These are phyloP conservation scores for Ganoderma leucocontextum DNA, from an alignment of 1,284 basidiomycete species.

Conservation along the genomic window DNA sequence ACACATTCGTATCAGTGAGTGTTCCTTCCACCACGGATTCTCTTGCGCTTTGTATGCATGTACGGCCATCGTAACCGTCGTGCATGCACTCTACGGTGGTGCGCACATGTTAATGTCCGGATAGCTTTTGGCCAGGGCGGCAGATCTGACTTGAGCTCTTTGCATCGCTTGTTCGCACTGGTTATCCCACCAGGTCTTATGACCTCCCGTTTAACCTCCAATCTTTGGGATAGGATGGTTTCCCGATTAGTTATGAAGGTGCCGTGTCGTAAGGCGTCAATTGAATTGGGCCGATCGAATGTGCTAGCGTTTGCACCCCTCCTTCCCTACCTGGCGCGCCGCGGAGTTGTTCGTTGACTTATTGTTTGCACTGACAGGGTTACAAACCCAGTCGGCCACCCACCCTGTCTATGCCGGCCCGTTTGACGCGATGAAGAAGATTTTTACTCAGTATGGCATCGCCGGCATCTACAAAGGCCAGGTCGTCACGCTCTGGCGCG, in stretches of 20 bases:
- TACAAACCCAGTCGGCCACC: conserved; percentile 87
- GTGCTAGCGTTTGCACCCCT: not conserved
- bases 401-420: conserved; percentile 85
- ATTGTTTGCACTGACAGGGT: conserved; percentile 53
- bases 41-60: not conserved
- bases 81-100: not conserved
- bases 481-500: conserved; percentile 88
- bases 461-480: conserved; percentile 93
- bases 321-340: not conserved
- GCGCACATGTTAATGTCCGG: not conserved
- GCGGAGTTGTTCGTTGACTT: conserved; percentile 8
- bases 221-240: conserved; percentile 20
- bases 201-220: not conserved
- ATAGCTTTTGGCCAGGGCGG: not conserved
- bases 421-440: conserved; percentile 86
- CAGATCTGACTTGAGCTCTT: not conserved
- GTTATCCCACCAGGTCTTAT: conserved; percentile 6
- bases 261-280: conserved; percentile 4
- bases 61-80: not conserved
- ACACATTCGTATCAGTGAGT: conserved; percentile 92
- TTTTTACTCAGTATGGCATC: conserved; percentile 79
- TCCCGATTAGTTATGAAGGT: conserved; percentile 7
- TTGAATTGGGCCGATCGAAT: not conserved
- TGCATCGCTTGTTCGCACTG: not conserved
- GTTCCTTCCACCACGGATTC: conserved; percentile 28